Evolutionary conservation across 306 rosid species (phyloP).

Genomic region (Fragaria vesca): DNA sequence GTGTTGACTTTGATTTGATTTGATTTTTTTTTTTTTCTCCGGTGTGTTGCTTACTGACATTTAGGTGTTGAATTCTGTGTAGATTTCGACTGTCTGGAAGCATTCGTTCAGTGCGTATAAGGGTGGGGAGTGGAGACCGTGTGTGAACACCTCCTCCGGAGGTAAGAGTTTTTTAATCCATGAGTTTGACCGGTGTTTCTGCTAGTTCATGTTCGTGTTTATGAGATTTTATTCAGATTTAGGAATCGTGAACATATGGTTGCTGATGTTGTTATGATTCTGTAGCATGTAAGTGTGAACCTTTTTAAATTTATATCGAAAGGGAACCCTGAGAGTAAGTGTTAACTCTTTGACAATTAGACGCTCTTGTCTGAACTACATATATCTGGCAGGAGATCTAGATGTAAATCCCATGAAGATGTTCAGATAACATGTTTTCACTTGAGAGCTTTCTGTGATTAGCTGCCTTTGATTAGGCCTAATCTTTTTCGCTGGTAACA

Average conservation of each 20-base stretch:
- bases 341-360: not conserved
- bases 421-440: not conserved
- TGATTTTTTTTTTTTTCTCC: not conserved
- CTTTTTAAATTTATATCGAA: not conserved
- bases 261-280: not conserved
- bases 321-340: not conserved
- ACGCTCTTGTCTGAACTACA: not conserved
- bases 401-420: not conserved
- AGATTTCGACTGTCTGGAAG: conserved; percentile 94
- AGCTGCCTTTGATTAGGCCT: not conserved
- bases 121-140: conserved; percentile 82
- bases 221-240: not conserved
- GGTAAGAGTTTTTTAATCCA: conserved; percentile 40
- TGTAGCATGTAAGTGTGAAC: not conserved
- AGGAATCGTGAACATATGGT: not conserved
- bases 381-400: not conserved
- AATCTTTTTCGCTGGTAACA: not conserved
- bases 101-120: conserved; percentile 36
- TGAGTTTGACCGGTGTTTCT: not conserved
- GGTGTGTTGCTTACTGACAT: conserved; percentile 28
- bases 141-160: conserved; percentile 60
- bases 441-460: not conserved
- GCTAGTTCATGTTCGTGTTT: not conserved
- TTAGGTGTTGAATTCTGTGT: conserved; percentile 27
- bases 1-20: conserved; percentile 8